phyloP scores from a whole-genome alignment of 768 basidiomycete genomes.

The Amanita pseudoporphyria region DNA sequence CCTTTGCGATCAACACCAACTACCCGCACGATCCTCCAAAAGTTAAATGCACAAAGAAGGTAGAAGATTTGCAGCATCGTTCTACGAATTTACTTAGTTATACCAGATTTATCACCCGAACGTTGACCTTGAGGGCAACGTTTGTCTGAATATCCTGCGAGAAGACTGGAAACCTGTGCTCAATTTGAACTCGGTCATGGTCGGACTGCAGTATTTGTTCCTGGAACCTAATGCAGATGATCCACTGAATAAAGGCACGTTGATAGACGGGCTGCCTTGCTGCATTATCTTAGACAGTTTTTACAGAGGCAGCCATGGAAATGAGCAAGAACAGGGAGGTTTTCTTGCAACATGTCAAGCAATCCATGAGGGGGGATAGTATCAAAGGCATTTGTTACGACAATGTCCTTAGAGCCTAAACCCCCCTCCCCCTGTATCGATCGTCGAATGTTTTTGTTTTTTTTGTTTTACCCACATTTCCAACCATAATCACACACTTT shows the following conservation, averaged over 20 bases:
- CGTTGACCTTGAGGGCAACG: constrained; percentile 95
- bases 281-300: constrained; percentile 5
- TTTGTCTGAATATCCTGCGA: constrained; percentile 95
- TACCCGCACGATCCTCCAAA: constrained; percentile 99
- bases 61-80: constrained; percentile 25
- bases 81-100: constrained; percentile 7
- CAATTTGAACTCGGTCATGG: constrained; percentile 97
- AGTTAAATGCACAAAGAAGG: constrained; percentile 94
- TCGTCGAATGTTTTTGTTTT: not conserved
- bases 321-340: constrained; percentile 80
- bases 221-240: constrained; percentile 98
- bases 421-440: constrained; percentile 8
- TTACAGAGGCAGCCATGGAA: constrained; percentile 87
- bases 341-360: constrained; percentile 80
- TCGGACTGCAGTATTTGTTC: constrained; percentile 96
- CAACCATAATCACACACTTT: not conserved
- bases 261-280: not conserved
- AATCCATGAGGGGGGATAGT: constrained; percentile 72
- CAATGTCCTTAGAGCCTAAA: constrained; percentile 35
- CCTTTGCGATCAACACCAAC: constrained; percentile 93
- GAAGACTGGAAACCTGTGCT: constrained; percentile 99
- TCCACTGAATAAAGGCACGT: constrained; percentile 92
- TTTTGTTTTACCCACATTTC: not conserved
- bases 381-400: constrained; percentile 79
- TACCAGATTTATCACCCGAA: constrained; percentile 96